Base-by-base conservation (phyloP, 371 early-diverging fungal species). In the Batkoa obscura region DNA sequence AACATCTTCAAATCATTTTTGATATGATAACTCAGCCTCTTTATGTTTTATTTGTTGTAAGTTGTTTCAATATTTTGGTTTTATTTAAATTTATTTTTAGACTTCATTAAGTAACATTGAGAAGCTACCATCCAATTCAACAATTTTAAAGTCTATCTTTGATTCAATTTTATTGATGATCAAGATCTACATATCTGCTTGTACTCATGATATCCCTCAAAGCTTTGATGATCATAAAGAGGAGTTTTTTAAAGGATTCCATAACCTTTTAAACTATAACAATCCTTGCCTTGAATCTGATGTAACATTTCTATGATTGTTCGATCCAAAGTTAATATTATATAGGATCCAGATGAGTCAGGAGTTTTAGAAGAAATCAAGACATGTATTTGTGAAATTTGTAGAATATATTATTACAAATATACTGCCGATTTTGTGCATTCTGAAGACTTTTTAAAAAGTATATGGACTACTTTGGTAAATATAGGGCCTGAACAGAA, bases 191-290 rank as follows among this genome's bases (percentile, higher is more conserved):
- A 90, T 86, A 60, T 82, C 82, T 63, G 66, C 94, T 53, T 94
- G 89, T 65, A 89, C 78, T 64, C 94, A 94, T 65, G 98, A 98
- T 70, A 67, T 94, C 43, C 95, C 95, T 10, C 91, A 87, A 58
- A 93, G 88, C 68, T 94, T 94, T 60, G 96, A 94, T 61, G 92
- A 94, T 62, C 73, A 92, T 64, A 76, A 86, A 69, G 66, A 62
- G 3, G 66, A 71, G 48, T 90, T 90, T 57, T 79, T 89, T 83
- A 62, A 62, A 3, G 65, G 87, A 23, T 79, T 95, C 60, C 77
- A 80, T 66, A 87, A 88, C 62, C 94, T 94, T 58, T 65, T 95
- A 56, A 62, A 64, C 6, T 93, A 91, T 69, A 63, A 62, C 5
- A 91, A 90, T 63, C 77, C 87, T 1, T 55, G 75, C 9, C 67